A percentile compares a stretch with the other conserved stretches of the same genome.
Evolutionary conservation across 2,329 filamentous ascomycete species (phyloP).

Genomic region (Penicillium sp.): DNA sequence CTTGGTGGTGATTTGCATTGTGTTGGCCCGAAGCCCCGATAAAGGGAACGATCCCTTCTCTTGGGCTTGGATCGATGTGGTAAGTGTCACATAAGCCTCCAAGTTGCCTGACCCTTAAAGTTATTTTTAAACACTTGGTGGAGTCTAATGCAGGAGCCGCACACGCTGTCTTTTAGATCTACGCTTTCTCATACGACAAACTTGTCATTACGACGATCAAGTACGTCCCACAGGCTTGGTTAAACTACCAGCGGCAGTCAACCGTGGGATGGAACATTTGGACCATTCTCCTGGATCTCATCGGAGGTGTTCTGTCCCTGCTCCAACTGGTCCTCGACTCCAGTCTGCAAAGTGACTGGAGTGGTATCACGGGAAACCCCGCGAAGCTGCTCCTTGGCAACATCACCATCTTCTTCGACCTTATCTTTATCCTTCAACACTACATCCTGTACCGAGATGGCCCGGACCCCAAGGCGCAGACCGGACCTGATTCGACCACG

Average conservation of each 20-base stretch:
- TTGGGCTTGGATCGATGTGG: slow-evolving; percentile 68
- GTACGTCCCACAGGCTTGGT: slow-evolving; percentile 82
- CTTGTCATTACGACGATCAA: slow-evolving; percentile 86
- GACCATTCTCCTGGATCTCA: slow-evolving; percentile 81
- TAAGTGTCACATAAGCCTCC: slow-evolving; percentile 37
- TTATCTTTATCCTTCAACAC: slow-evolving; percentile 85
- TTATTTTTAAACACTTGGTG: not conserved
- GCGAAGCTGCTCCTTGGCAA: slow-evolving; percentile 87
- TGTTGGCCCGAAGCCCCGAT: slow-evolving; percentile 45
- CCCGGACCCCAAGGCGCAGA: slow-evolving; percentile 19
- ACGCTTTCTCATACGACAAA: slow-evolving; percentile 83
- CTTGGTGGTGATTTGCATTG: slow-evolving; percentile 42
- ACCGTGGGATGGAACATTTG: slow-evolving; percentile 86
- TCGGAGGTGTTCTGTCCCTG: slow-evolving; percentile 79
- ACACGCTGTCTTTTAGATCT: slow-evolving; percentile 48
- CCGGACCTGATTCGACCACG: slow-evolving; percentile 27
- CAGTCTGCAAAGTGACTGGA: slow-evolving; percentile 82
- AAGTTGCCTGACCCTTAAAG: not conserved
- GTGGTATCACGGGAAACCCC: slow-evolving; percentile 85
- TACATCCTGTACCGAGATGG: slow-evolving; percentile 70
- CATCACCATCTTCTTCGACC: slow-evolving; percentile 81
- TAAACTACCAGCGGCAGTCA: slow-evolving; percentile 82
- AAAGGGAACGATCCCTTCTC: slow-evolving; percentile 49
- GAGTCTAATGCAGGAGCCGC: slow-evolving; percentile 21
- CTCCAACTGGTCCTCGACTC: slow-evolving; percentile 83